Base-by-base conservation (phyloP, 2,329 filamentous ascomycete species). In the Hymenoscyphus linearis region DNA sequence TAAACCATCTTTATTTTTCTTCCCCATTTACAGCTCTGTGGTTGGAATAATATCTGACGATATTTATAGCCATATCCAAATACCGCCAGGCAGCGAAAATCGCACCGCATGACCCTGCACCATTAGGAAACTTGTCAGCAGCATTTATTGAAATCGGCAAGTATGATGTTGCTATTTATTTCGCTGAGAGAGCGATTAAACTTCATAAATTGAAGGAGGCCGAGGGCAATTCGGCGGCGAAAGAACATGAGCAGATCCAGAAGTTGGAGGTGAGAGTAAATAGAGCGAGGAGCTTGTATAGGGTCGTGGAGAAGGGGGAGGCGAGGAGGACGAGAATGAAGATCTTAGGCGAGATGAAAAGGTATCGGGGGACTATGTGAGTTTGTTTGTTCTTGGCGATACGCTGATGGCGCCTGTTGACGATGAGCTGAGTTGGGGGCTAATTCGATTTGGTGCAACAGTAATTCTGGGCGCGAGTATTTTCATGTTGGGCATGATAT, bases 101-200 rank as follows among this genome's bases (percentile, higher is more conserved):
- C 22, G 26, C 56, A 27, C 60, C 60, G 14, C 50, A 54, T 16
- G 60, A 88, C 1, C 76, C 35, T 22, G 35, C 36, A 18, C 59
- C 57, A 1, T 52, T 60, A 18, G 50, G 62, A 22, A 65, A 63
- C 27, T 22, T 66, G n/a, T 64, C 64, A 7, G 54, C 60, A 4
- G 54, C 57, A 1, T 50, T 58, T 18, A 60, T 58, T 4, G 64
- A 64, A 37, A 34, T 60, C 2, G 59, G 61, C 4, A 16, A 59
- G 34, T 64, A 61, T 26, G 50, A 27, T 13, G 7, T 53, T 60
- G 61, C 36, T 44, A 58, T 57, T 35, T 6, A 18, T 4, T 47
- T n/a, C 13, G 58, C 58, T 0, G 34, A 56, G n/a, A 55, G 37
- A 25, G 60, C 60, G 18, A 27, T 63, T 7, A n/a, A 36, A 16